phyloP scores from a whole-genome alignment of 257 asterid species.

The Orobanche coerulescens region DNA sequence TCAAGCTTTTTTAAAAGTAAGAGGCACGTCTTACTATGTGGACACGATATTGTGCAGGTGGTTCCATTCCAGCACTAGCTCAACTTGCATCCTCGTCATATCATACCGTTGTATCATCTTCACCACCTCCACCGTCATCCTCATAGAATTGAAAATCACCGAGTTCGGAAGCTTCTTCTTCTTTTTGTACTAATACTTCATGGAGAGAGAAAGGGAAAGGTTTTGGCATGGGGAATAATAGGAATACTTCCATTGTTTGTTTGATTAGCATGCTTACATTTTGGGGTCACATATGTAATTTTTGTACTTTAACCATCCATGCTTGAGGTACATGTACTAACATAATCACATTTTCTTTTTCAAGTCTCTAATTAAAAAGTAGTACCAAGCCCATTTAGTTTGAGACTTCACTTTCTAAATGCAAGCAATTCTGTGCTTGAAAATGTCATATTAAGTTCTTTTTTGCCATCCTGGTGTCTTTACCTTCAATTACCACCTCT shows the following conservation, averaged over 20 bases:
- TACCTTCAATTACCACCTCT: neutral
- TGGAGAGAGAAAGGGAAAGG: neutral
- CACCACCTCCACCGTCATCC: constrained; percentile 44
- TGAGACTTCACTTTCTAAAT: neutral
- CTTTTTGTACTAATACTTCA: constrained; percentile 17
- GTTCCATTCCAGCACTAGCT: constrained; percentile 80
- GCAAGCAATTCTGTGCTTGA: constrained; percentile 3
- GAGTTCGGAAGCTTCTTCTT: constrained; percentile 18
- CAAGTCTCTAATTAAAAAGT: neutral
- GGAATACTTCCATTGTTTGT: neutral
- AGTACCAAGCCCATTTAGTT: neutral
- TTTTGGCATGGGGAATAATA: neutral
- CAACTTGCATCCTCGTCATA: constrained; percentile 89
- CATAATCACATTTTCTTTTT: too few species aligned
- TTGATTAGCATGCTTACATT: neutral
- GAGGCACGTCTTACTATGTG: constrained; percentile 9
- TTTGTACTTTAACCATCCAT: constrained; percentile 8
- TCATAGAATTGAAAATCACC: constrained; percentile 34
- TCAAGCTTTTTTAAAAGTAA: neutral
- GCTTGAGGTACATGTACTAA: neutral
- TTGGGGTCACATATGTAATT: constrained; percentile 4
- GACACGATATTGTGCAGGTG: constrained; percentile 49
- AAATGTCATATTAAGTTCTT: neutral
- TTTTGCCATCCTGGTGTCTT: constrained; percentile 1
- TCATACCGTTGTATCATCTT: constrained; percentile 52